Conservation (phyloP, 805 yeast genomes). For the Sugiyamaella smithiae region DNA sequence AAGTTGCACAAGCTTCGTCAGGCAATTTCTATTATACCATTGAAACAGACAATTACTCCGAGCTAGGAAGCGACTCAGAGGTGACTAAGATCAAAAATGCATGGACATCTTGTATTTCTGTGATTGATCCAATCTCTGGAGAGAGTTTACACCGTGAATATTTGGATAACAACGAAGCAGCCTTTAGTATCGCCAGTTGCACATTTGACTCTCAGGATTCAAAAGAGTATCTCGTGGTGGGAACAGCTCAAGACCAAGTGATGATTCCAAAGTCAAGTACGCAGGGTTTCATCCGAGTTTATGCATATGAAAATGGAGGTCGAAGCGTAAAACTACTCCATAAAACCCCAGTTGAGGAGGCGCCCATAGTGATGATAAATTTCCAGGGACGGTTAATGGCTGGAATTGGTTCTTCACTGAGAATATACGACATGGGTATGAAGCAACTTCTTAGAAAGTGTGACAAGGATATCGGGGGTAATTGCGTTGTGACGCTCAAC, state of each 20-base stretch:
- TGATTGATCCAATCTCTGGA: constrained; percentile 38
- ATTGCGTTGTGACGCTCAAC: constrained; percentile 52
- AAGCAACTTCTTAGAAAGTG: constrained; percentile 75
- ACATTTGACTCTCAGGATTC: constrained; percentile 30
- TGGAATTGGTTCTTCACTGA: constrained; percentile 51
- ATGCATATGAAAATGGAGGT: constrained; percentile 33
- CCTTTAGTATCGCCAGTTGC: constrained; percentile 39
- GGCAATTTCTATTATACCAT: constrained; percentile 39
- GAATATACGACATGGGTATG: constrained; percentile 70
- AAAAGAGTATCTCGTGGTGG: constrained; percentile 27
- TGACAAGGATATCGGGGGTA: constrained; percentile 39
- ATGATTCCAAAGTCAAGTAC: constrained; percentile 23
- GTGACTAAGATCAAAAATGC: constrained; percentile 14
- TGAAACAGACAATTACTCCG: constrained; percentile 42
- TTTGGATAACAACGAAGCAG: constrained; percentile 43
- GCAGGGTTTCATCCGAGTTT: constrained; percentile 31
- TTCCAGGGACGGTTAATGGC: constrained; percentile 63
- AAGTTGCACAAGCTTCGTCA: constrained; percentile 16
- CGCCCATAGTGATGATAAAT: constrained; percentile 46
- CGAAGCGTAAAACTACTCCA: constrained; percentile 23
- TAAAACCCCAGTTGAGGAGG: constrained; percentile 11
- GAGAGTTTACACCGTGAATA: constrained; percentile 45
- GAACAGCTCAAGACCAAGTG: constrained; percentile 30
- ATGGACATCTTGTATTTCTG: constrained; percentile 58
- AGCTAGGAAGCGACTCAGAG: neutral